Base-by-base conservation (phyloP, 371 early-diverging fungal genomes). In the Choanephora cucurbitarum region DNA sequence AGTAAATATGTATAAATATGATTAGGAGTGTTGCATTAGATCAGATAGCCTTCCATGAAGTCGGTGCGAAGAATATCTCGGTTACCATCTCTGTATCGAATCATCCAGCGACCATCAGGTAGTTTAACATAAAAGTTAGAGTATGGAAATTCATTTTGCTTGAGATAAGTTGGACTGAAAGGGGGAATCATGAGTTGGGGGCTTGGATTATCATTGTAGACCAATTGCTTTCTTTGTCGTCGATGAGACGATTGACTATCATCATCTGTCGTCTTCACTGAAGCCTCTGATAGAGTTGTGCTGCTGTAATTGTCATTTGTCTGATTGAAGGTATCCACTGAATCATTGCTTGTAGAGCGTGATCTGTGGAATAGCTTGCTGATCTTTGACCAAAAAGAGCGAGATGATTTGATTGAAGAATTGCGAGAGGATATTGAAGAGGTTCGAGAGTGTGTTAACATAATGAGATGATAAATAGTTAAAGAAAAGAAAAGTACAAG, bases 71-170 rank as follows among this genome's bases (percentile, higher is more conserved):
- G 52, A 44, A 74, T 73, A 32, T 72, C 70, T 39, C 78, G 72
- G 18, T 77, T 72, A 5, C 78, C 78, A 45, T 66, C 62, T 37
- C 78, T 72, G 40, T 74, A 77, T 41, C 78, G 54, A 11, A 77
- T 52, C 78, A 77, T 74, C 66, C 72, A 77, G 21, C 64, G 46
- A n/a, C 78, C 78, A 52, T 77, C 67, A 10, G 78, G 78, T 5
- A 77, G 14, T 37, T 72, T 72, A 4, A 73, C 61, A 47, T 77
- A 77, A 57, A 77, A 77, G 44, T 77, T 77, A 14, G 78, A 77
- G 41, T 77, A 77, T 43, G 78, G 78, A 18, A 77, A 77, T 9
- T 74, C 70, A 43, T 74, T 70, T 11, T 57, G 34, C 55, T 74
- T 69, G 24, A 62, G 66, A 21, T 74, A 74, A 6, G 78, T 77